Conservation (phyloP, 139 green algal genomes). For the Zygnema circumcarinatum region DNA sequence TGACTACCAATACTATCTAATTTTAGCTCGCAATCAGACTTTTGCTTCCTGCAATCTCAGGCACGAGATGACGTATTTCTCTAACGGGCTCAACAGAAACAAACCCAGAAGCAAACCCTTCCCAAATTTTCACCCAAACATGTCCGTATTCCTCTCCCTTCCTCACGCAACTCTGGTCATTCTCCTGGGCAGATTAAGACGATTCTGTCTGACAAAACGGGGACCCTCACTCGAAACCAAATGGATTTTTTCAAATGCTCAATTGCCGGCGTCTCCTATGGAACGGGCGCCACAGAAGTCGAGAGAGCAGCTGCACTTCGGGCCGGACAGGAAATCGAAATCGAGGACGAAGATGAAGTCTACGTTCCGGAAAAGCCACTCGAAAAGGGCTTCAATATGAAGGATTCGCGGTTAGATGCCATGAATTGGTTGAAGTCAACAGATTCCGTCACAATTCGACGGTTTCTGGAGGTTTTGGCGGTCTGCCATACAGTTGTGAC, state of each 20-base stretch:
- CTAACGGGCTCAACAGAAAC: too few relatives aligned
- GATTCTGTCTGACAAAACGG: conserved; percentile 89
- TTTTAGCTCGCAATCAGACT: too few relatives aligned
- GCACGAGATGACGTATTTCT: too few relatives aligned
- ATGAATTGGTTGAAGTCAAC: conserved; percentile 41
- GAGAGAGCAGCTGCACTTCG: conserved; percentile 65
- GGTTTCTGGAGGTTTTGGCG: conserved; percentile 54
- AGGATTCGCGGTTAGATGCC: conserved; percentile 23
- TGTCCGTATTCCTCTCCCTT: background rate
- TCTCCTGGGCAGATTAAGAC: conserved; percentile 36
- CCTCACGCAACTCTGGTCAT: background rate
- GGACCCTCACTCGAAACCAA: conserved; percentile 76
- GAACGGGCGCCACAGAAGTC: conserved; percentile 86
- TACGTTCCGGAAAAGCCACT: conserved; percentile 40
- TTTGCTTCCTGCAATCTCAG: too few relatives aligned
- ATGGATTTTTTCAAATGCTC: conserved; percentile 94
- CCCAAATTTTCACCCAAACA: too few relatives aligned
- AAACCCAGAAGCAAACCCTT: too few relatives aligned
- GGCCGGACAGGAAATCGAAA: conserved; percentile 11
- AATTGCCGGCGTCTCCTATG: conserved; percentile 84
- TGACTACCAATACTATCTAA: background rate
- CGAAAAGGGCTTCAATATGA: conserved; percentile 59
- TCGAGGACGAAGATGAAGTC: conserved; percentile 50
- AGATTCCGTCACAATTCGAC: conserved; percentile 1
- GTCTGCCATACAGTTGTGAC: conserved; percentile 60